phyloP scores from a whole-genome alignment of 2,329 filamentous ascomycete species.

The Sarocladiaceae sp. region DNA sequence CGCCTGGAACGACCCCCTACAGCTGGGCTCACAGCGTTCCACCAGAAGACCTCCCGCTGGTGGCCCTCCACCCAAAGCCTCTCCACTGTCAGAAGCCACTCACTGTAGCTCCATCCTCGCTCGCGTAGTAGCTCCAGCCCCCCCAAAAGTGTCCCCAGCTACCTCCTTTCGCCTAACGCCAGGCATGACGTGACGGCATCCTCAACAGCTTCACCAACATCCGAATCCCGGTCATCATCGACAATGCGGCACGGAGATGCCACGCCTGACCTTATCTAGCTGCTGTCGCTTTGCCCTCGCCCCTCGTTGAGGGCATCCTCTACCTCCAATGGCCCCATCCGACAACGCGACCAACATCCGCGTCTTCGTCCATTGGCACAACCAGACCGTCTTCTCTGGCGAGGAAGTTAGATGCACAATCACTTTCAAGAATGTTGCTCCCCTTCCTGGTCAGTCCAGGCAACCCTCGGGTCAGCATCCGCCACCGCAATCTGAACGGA shows the following conservation, averaged over 20 bases:
- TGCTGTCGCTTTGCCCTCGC: neutral
- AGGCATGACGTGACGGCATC: constrained; percentile 1
- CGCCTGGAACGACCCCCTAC: neutral
- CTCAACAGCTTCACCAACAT: neutral
- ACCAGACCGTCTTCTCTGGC: constrained; percentile 90
- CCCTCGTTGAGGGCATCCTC: constrained; percentile 22
- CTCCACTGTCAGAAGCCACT: neutral
- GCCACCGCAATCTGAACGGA: constrained; percentile 24
- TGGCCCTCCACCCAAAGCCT: neutral
- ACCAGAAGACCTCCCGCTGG: too few species aligned
- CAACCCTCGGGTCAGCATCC: constrained; percentile 15
- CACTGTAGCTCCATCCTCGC: constrained; percentile 1
- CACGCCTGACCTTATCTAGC: neutral
- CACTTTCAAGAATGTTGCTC: constrained; percentile 82
- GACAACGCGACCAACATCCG: constrained; percentile 65
- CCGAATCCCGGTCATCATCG: neutral
- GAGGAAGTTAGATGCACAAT: constrained; percentile 95
- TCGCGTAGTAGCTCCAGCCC: neutral
- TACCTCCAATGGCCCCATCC: constrained; percentile 35
- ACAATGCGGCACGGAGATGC: constrained; percentile 4
- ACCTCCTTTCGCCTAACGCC: neutral
- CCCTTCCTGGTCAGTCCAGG: constrained; percentile 31
- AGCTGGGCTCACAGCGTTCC: too few species aligned
- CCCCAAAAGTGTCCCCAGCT: neutral
- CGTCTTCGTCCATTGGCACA: constrained; percentile 92